Evolutionary conservation across 2,329 filamentous ascomycete species (phyloP).

Genomic region (Stylonectria norvegica): DNA sequence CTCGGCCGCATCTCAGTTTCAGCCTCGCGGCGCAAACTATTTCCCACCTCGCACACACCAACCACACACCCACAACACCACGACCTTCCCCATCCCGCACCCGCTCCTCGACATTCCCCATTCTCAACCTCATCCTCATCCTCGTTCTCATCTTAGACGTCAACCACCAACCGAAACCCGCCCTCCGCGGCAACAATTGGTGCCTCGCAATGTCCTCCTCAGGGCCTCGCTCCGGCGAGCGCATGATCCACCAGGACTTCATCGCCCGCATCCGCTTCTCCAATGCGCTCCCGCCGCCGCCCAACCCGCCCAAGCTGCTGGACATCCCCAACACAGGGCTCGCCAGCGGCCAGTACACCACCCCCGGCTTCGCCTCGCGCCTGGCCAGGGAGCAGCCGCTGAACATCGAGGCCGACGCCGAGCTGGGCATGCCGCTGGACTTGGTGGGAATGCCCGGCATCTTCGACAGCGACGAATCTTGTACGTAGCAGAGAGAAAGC

Average conservation of each 20-base stretch:
- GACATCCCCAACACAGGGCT: conserved; percentile 94
- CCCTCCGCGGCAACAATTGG: conserved; percentile 10
- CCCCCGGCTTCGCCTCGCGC: conserved; percentile 82
- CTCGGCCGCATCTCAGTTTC: conserved; percentile 8
- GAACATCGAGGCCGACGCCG: conserved; percentile 95
- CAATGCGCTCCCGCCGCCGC: conserved; percentile 91
- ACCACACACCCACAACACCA: conserved; percentile 15
- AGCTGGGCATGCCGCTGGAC: conserved; percentile 96
- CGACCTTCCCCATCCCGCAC: conserved; percentile 4
- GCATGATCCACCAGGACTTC: conserved; percentile 85
- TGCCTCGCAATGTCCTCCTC: conserved; percentile 21
- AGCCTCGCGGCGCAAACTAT: conserved; percentile 26
- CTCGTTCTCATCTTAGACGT: not conserved
- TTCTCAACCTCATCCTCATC: not conserved
- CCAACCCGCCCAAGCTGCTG: conserved; percentile 91
- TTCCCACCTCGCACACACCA: conserved; percentile 18
- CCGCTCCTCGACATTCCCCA: not conserved
- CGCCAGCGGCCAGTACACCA: conserved; percentile 82
- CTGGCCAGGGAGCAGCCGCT: conserved; percentile 87
- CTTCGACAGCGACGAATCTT: conserved; percentile 91
- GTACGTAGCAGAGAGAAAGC: conserved; percentile 59
- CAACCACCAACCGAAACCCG: conserved; percentile 1
- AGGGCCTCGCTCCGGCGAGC: conserved; percentile 45
- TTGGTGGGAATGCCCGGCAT: conserved; percentile 91
- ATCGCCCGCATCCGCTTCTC: conserved; percentile 94